Base-by-base conservation (phyloP, 2,329 filamentous ascomycete species). In the Zymoseptoria passerinii region DNA sequence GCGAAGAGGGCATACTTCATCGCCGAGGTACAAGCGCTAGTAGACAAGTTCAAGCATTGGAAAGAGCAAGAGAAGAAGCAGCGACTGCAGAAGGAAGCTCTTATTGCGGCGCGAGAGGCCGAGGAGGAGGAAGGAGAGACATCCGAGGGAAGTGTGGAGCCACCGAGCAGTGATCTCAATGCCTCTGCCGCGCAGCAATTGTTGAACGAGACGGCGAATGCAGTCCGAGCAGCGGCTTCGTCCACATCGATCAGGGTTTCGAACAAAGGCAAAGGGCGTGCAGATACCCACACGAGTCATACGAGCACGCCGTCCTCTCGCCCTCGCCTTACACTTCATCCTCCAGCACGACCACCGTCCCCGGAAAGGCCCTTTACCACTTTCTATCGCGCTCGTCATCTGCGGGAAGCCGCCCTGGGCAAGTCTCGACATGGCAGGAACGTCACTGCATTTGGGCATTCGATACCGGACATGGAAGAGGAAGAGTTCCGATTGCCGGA, bases 21-120 rank as follows among this genome's bases (percentile, higher is more conserved):
- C 66, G 82, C 81, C 58, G 90, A 95, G 61, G 92, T 95, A 58
- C 81, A 90, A 62, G 81, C 81, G 0, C 86, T 97, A 28, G 80
- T 97, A 19, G 85, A 90, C 62, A 97, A 96, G 71, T 97, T 96
- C 71, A 83, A 85, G 54, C 79, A 83, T 56, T 97, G 92, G 92
- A 91, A 86, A 62, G 82, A 92, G 61, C 90, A 95, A 71, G 94
- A 99, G 73, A 95, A 92, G 76, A 83, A 87, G 50, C 80, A 89
- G 60, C 90, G 90, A 73, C 75, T 84, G 2, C 87, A 90, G 67
- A 89, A 86, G 68, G 90, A 92, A 60, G 85, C 85, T 52, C 81
- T 80, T 2, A 71, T 80, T 55, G 74, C 72, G 50, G 74, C 74
- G 23, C 75, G 79, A 49, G 80, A 81, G 13, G 76, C 78, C 18